A percentile compares a stretch with the other conserved stretches of the same genome.
Evolutionary conservation across 1,284 basidiomycete genomes (phyloP).

Genomic region (Ganoderma boninense): DNA sequence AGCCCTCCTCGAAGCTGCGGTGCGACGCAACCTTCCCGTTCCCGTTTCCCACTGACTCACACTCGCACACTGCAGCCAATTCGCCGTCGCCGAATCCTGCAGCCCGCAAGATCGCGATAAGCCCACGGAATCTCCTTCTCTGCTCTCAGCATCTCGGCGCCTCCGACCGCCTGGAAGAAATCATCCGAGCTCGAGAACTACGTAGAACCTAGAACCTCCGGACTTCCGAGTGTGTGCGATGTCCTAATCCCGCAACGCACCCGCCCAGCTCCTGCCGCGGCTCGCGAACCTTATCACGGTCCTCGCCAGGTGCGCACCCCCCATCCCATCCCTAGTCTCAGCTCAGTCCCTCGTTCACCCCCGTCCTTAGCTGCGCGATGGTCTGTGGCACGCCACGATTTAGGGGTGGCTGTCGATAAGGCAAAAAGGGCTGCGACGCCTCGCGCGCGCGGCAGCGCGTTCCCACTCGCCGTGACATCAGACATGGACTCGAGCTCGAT

Average conservation of each 20-base stretch:
- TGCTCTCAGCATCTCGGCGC: no score
- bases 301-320: not conserved
- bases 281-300: not conserved
- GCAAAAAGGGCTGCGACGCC: not conserved
- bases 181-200: no score
- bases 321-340: not conserved
- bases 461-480: no score
- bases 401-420: not conserved
- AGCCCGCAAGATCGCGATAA: not conserved
- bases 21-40: no score
- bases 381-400: not conserved
- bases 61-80: not conserved
- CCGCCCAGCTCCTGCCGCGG: not conserved
- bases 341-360: no score
- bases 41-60: not conserved
- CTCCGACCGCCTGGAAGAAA: not conserved
- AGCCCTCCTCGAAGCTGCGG: no score
- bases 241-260: not conserved
- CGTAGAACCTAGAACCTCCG: no score
- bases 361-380: not conserved
- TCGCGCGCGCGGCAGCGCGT: no score
- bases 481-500: not conserved
- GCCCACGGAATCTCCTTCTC: not conserved
- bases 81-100: slow-evolving; percentile 1
- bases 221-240: not conserved